A percentile compares a stretch with the other conserved stretches of the same genome.
Evolutionary conservation across 768 basidiomycete genomes (phyloP).

Genomic region (Kwoniella botswanensis): DNA sequence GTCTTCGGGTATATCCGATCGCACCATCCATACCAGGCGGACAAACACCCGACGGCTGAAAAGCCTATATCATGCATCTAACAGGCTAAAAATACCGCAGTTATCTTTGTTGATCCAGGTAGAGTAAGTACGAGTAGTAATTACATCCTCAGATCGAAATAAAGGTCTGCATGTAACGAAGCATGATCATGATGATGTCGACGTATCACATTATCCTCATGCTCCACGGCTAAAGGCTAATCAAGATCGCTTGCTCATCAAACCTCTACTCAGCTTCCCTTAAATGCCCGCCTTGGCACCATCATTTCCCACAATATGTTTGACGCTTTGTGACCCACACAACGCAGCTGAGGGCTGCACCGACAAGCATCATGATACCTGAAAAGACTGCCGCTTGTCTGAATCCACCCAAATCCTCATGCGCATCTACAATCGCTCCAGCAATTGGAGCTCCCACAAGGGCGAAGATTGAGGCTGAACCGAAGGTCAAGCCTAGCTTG

Average conservation of each 20-base stretch:
- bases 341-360: not conserved
- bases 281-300: not conserved
- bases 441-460: constrained; percentile 10
- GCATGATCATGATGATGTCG: too few relatives aligned
- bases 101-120: not conserved
- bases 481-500: not conserved
- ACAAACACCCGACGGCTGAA: not conserved
- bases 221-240: too few relatives aligned
- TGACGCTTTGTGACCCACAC: not conserved
- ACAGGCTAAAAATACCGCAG: not conserved
- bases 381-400: not conserved
- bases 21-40: not conserved
- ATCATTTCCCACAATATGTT: not conserved
- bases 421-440: constrained; percentile 1
- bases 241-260: too few relatives aligned
- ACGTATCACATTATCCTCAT: too few relatives aligned
- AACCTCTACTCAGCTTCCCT: too few relatives aligned
- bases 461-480: constrained; percentile 3
- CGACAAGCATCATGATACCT: constrained; percentile 1
- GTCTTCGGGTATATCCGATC: not conserved
- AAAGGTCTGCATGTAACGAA: too few relatives aligned
- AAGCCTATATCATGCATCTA: not conserved
- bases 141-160: too few relatives aligned
- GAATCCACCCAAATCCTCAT: constrained; percentile 6
- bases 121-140: not conserved